Conservation (phyloP, 495 filamentous ascomycete genomes). For the Hyphodiscus hymeniophilus region DNA sequence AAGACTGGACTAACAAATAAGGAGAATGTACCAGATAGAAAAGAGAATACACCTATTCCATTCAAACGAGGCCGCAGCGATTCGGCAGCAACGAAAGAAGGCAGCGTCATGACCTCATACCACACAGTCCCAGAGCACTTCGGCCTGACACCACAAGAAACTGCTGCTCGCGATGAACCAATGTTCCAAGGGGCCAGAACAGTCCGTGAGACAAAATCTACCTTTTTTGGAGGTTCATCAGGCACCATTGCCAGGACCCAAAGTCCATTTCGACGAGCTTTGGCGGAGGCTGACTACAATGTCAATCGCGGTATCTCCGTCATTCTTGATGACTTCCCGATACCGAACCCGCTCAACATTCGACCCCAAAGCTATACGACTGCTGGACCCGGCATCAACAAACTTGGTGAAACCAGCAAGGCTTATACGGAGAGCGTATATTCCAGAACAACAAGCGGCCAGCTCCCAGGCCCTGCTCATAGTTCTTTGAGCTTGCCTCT, state of each 20-base stretch:
- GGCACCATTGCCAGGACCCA: conserved; percentile 26
- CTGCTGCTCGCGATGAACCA: conserved; percentile 21
- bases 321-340: not conserved
- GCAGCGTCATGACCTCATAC: conserved; percentile 14
- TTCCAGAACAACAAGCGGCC: conserved; percentile 44
- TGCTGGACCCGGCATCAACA: not conserved
- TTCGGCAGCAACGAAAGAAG: not conserved
- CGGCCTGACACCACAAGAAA: conserved; percentile 23
- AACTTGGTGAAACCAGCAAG: conserved; percentile 11
- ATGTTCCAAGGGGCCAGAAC: conserved; percentile 9
- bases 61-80: not conserved
- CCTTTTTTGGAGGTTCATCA: conserved; percentile 17
- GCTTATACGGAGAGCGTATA: conserved; percentile 41
- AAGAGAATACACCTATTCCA: not conserved
- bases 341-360: conserved; percentile 12
- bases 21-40: not conserved
- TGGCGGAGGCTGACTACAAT: conserved; percentile 30
- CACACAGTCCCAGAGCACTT: conserved; percentile 15
- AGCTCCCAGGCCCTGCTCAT: conserved; percentile 25
- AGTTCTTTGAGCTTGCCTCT: conserved; percentile 5
- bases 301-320: not conserved
- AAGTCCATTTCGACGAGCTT: conserved; percentile 48
- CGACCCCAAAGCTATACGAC: not conserved
- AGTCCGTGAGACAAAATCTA: conserved; percentile 24
- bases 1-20: not conserved